Conservation (phyloP, 2,329 filamentous ascomycete genomes). For the Lecanosticta acicola region DNA sequence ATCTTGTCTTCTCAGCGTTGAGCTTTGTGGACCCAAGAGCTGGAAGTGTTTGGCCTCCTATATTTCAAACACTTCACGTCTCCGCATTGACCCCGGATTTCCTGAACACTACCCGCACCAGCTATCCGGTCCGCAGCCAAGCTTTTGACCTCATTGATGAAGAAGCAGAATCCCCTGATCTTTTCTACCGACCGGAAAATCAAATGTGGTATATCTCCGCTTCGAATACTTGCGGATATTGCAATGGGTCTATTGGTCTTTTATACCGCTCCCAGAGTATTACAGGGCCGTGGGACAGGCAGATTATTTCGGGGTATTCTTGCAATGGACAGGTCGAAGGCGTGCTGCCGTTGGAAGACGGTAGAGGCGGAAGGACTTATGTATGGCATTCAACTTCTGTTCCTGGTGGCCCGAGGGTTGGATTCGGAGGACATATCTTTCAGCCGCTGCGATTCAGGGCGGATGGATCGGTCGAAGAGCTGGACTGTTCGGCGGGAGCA, state of each 20-base stretch:
- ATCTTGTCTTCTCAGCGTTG: conserved; percentile 23
- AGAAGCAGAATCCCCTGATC: conserved; percentile 22
- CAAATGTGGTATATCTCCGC: conserved; percentile 19
- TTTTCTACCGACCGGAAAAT: conserved; percentile 15
- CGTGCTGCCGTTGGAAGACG: conserved; percentile 17
- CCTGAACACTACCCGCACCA: conserved; percentile 19
- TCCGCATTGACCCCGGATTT: conserved; percentile 16
- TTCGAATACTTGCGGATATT: conserved; percentile 24
- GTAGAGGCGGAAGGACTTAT: conserved; percentile 10
- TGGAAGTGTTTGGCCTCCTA: conserved; percentile 22
- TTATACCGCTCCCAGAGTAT: conserved; percentile 19
- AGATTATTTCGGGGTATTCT: conserved; percentile 23
- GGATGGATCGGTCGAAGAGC: conserved; percentile 18
- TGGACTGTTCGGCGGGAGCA: conserved; percentile 17
- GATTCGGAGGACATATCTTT: conserved; percentile 22
- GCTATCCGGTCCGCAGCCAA: conserved; percentile 17
- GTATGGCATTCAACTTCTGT: conserved; percentile 23
- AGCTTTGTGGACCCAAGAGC: conserved; percentile 21
- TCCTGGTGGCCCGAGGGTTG: conserved; percentile 18
- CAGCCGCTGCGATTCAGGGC: conserved; percentile 19
- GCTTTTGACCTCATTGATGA: conserved; percentile 20
- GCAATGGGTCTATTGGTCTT: conserved; percentile 21
- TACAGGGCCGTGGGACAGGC: conserved; percentile 23
- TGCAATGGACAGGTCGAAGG: conserved; percentile 24
- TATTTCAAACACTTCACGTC: conserved; percentile 23